Base-by-base conservation (phyloP, 75 land plant genomes). In the Selaginella tamariscina region DNA sequence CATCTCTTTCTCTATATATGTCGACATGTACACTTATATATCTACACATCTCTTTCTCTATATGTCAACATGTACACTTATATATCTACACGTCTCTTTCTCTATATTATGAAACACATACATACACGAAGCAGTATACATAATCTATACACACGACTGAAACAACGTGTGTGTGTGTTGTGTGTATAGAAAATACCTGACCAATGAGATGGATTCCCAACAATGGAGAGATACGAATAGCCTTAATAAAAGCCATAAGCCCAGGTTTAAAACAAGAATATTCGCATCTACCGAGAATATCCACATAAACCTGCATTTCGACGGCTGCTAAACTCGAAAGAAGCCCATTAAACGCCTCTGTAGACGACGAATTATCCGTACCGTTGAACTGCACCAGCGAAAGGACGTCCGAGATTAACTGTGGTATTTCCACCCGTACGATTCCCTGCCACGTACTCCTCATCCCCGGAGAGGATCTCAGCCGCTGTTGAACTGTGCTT, bases 381-480 rank as follows among this genome's bases (percentile, higher is more conserved):
- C 82, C 82, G 18, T 88, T 55, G 73, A 88, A 88, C 32, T 88
- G 88, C 64, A 91, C 73, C 33, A 88, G 86, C 68, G 85, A 79
- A 72, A 91, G 85, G 27, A 91, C 76, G 69, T 91, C 92, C 0
- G 70, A 76, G 72, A 88, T 79, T 26, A 91, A 56, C n/a, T 69
- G 84, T 44, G 93, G 79, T 68, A 91, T 80, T 69, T 87, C 91
- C 71, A 69, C 57, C 49, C 15, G 49, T 63, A 86, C 72, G 59
- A 79, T 75, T 5, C 39, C 23, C 56, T 82, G 81, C 97, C 97
- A 91, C 23, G 83, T 89, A 68, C 67, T 82, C 27, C 85, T 88
- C 97, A 91, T 88, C 2, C 97, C 97, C 44, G 87, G 92, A 22
- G 23, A 91, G 79, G 44, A 91, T 76, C 70, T 91, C 97, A 62